Evolutionary conservation across 257 asterid species (phyloP).

Genomic region (Orobanche coerulescens): DNA sequence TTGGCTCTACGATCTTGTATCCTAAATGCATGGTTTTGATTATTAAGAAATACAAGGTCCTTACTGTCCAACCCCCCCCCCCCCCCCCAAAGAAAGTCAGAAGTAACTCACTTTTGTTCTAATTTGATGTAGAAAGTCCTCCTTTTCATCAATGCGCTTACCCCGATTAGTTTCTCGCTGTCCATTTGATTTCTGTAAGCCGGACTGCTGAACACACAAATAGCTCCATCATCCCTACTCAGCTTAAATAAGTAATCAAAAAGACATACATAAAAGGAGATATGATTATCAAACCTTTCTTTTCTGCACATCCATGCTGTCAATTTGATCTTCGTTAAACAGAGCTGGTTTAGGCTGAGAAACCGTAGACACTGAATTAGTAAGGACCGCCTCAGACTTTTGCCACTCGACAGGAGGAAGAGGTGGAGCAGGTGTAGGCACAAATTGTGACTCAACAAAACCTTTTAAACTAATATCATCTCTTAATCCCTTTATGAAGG

Average conservation of each 20-base stretch:
- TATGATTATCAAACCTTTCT: conserved; percentile 42
- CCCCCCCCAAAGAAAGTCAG: too few relatives aligned
- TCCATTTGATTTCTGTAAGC: conserved; percentile 31
- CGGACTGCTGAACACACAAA: conserved; percentile 36
- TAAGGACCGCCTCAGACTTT: conserved; percentile 26
- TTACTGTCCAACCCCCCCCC: too few relatives aligned
- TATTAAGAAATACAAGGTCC: too few relatives aligned
- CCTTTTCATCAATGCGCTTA: conserved; percentile 49
- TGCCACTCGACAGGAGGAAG: conserved; percentile 63
- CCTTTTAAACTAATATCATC: conserved; percentile 18
- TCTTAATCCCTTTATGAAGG: conserved; percentile 38
- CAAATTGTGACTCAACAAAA: conserved; percentile 28
- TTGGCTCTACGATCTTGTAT: too few relatives aligned
- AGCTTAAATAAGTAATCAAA: neutral
- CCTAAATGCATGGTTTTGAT: too few relatives aligned
- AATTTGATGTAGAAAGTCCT: conserved; percentile 88
- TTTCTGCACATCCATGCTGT: conserved; percentile 29
- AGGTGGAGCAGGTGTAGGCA: conserved; percentile 45
- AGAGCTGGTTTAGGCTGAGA: conserved; percentile 82
- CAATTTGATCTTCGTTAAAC: conserved; percentile 39
- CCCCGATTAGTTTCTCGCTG: conserved; percentile 31
- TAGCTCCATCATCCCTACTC: conserved; percentile 1
- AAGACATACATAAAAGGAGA: neutral
- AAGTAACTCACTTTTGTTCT: conserved; percentile 66
- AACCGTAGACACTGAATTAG: conserved; percentile 36